Evolutionary conservation across 371 early-diverging fungal genomes (phyloP), one percentile per base, ranked within the genome.

Genomic region (Apophysomyces elegans): DNA sequence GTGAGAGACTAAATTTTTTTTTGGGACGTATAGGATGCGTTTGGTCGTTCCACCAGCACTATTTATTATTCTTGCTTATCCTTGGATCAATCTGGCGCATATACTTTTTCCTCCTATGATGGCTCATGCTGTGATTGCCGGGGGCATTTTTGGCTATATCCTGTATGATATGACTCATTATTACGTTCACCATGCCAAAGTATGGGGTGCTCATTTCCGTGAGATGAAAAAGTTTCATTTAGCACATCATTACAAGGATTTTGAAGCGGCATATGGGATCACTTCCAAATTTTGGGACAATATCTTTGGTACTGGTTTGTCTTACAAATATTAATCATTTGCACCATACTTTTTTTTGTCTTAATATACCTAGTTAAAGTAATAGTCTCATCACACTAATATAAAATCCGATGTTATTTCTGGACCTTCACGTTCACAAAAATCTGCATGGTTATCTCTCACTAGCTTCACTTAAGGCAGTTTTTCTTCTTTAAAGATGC

Each of bases 191-290:
- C 97, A 97, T 72, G 92, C 93, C 44, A 78, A 82, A 12, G 91
- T 92, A 7, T 66, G 83, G 58, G 76, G 83, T 35, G 71, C 81
- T 58, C 86, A 91, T 74, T 83, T 95, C 61, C 80, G 83, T 37
- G 87, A 88, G 59, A 92, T 96, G 90, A 96, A 96, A 75, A 86
- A 91, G 14, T 96, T 95, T 69, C 97, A 97, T 67, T 71, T 97
- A 50, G 93, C 91, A 45, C 97, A 97, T 73, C 97, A 97, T 75
- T 96, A 96, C 84, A 89, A 91, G 80, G 84, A 95, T 71, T 88
- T 84, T 64, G 84, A 93, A 59, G 73, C 83, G 5, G 96, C 95
- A 5, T 97, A 88, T 68, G 97, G 97, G 12, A 95, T 97, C 72
- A 95, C 96, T 37, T 88, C 89, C 73, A 93, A 92, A 77, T 44